Conservation (phyloP, 2,329 filamentous ascomycete species). For the Arthrobotrys conoides region DNA sequence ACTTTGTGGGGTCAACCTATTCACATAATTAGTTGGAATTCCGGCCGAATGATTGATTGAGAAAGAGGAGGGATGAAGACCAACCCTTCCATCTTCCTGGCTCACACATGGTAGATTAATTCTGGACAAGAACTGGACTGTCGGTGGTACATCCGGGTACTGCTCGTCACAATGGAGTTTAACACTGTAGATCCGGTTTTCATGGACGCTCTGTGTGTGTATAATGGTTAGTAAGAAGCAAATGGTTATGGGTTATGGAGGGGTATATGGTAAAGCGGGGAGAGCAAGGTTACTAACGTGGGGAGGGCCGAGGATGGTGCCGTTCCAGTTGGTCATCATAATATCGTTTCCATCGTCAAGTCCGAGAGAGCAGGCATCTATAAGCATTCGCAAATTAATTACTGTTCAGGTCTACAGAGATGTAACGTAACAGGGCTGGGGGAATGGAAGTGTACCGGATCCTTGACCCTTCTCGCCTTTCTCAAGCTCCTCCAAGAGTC, state of each 20-base stretch:
- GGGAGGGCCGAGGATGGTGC: conserved; percentile 95
- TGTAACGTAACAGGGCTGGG: neutral
- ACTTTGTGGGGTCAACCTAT: conserved; percentile 83
- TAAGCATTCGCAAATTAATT: neutral
- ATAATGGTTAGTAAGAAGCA: neutral
- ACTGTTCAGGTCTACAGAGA: too few relatives aligned
- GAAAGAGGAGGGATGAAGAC: neutral
- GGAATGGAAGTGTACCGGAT: conserved; percentile 74
- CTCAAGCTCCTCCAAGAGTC: conserved; percentile 95
- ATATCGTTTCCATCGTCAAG: conserved; percentile 94
- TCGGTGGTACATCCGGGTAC: conserved; percentile 90
- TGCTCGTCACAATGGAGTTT: conserved; percentile 93
- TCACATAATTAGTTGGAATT: neutral
- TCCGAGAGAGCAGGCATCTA: conserved; percentile 98
- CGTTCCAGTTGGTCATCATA: conserved; percentile 98
- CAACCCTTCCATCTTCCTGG: conserved; percentile 79
- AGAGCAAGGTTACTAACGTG: conserved; percentile 76
- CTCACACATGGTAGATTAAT: conserved; percentile 98
- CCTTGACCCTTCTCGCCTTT: conserved; percentile 98
- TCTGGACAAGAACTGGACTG: conserved; percentile 91
- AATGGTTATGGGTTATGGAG: conserved; percentile 13
- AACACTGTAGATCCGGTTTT: conserved; percentile 98
- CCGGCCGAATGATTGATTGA: neutral
- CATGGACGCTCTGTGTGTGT: conserved; percentile 82
- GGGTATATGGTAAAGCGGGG: conserved; percentile 34